Evolutionary conservation across 768 basidiomycete species (phyloP), one percentile per base, ranked within the genome.

Genomic region (Suillus hirtellus): DNA sequence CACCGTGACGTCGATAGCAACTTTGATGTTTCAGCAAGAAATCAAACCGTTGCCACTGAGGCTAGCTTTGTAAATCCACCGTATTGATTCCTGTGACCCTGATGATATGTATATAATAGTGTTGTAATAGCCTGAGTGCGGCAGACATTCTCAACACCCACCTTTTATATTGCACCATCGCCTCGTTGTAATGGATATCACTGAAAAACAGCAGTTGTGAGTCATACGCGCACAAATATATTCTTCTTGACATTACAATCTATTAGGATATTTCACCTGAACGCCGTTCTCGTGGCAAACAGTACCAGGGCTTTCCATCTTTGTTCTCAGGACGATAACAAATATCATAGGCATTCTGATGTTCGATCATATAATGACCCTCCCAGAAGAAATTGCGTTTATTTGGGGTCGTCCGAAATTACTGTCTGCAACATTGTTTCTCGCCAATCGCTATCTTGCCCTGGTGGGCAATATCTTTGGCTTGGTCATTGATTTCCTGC

Each of bases 381-480:
- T 75, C 40, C 63, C 66, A 34, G 68, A 69, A 31, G 84, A 85
- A 66, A 68, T 83, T 40, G 66, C 73, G 17, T 76, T 77, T 60
- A 67, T 86, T 3, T 86, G 85, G 85, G 70, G 71, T 60, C 73
- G 76, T 55, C 77, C 77, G 1, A 78, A 77, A 60, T 74, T 71
- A 1, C 60, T 64, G 14, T 79, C 81, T 64, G 73, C 81, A 3
- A 75, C 76, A 27, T 75, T 79, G 67, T 86, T 86, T 70, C 79
- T 82, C 60, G 52, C 81, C 38, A 83, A 83, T 63, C 81, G 84
- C 9, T 86, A 86, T 62, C 65, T 82, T 40, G 75, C 81, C 2
- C 75, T 82, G 56, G 70, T 81, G 49, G 80, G 78, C 35, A 78
- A 78, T 54, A 67, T 79, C 14, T 68, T 64, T 11, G 73, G 77